Evolutionary conservation across 1,139 yeast species (phyloP), one percentile per base, ranked within the genome.

Genomic region (Saccharomycopsis hybrid): DNA sequence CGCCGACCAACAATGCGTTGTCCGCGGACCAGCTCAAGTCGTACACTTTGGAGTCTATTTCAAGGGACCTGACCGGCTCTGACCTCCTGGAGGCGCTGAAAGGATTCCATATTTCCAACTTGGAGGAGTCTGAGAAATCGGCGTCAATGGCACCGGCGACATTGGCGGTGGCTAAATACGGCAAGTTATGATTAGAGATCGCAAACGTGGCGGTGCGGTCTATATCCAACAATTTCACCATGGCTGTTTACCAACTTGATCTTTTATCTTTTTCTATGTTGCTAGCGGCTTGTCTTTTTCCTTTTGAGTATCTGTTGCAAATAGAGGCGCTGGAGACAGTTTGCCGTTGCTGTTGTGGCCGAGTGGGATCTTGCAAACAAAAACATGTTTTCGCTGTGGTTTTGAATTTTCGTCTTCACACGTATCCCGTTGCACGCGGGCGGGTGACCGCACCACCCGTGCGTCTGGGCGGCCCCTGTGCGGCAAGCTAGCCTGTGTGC

Each of bases 61-160:
- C 82, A 33, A 85, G 77, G 1, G 78, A 60, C n/a, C 76, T 74
- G 36, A 78, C 61, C 2, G 92, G 85, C 43, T 71, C 68, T 54
- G 32, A 33, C 9, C 7, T 27, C 42, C 35, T 44, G 7, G 60
- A 60, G 52, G 64, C 59, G 44, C 67, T 35, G 55, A 88, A 76
- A 5, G 85, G 74, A 58, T 81, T 81, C 87, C 95, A 85, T 55
- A 92, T 72, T 60, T 88, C 94, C 54, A 92, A 70, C 31, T 77
- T 69, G 2, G 96, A 82, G 37, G 82, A 75, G 37, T 95, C 80
- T 46, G 90, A 82, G 67, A 90, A 89, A 62, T 85, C 80, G 47
- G 85, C 86, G 62, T 88, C 97, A 59, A 92, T 85, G 13, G 97
- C 95, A 13, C 97, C 97, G 0, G 97, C 92, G 25, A 87, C 87